These are phyloP conservation scores for Lepidium sativum DNA, from an alignment of 345 rosid genomes.

Conservation along the genomic window DNA sequence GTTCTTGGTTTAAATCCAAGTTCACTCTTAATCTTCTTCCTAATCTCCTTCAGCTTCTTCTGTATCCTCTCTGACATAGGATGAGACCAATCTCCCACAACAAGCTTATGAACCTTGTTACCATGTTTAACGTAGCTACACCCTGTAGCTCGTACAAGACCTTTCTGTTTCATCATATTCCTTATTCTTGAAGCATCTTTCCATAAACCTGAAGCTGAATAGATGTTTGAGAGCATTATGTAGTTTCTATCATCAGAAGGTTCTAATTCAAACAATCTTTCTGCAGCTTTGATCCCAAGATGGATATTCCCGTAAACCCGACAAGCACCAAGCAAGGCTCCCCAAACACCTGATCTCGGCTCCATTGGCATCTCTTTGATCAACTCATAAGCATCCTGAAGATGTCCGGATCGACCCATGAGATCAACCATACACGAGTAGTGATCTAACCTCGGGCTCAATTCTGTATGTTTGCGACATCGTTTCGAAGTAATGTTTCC, in stretches of 20 bases:
- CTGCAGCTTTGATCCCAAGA: conserved; percentile 52
- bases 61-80: conserved; percentile 41
- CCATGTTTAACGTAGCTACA: conserved; percentile 57
- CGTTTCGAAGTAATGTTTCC: conserved; percentile 40
- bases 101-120: conserved; percentile 42
- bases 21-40: conserved; percentile 34
- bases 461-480: conserved; percentile 40
- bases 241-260: conserved; percentile 61
- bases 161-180: conserved; percentile 46
- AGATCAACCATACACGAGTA: conserved; percentile 78
- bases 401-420: conserved; percentile 56
- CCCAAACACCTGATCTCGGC: conserved; percentile 69
- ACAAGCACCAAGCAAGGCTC: conserved; percentile 73
- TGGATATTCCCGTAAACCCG: conserved; percentile 38
- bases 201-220: conserved; percentile 59
- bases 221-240: conserved; percentile 55
- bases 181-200: conserved; percentile 47
- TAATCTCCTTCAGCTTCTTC: conserved; percentile 40
- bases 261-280: conserved; percentile 43
- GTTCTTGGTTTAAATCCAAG: conserved; percentile 39
- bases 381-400: conserved; percentile 44
- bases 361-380: conserved; percentile 56
- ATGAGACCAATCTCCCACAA: conserved; percentile 57
- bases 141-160: conserved; percentile 44
- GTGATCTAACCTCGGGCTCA: conserved; percentile 49